phyloP scores from a whole-genome alignment of 306 rosid genomes.

The Lithocarpus polystachyus region DNA sequence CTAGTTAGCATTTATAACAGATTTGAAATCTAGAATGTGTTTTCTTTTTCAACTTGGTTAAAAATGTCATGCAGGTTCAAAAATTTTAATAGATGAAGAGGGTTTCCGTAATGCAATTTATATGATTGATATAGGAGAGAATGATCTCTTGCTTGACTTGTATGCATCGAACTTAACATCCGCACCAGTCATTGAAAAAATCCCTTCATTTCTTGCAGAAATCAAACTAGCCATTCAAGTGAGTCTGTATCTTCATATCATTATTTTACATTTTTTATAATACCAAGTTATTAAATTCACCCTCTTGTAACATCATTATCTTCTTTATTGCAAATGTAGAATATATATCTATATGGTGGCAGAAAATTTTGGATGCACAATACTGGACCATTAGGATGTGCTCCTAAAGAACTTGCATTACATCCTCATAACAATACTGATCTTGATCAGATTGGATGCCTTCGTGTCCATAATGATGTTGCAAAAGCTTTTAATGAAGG shows the following conservation, averaged over 20 bases:
- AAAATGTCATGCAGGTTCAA: not conserved
- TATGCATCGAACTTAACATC: not conserved
- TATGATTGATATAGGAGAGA: not conserved
- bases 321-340: not conserved
- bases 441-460: constrained; percentile 7
- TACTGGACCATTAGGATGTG: constrained; percentile 8
- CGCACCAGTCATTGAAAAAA: not conserved
- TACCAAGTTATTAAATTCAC: not conserved
- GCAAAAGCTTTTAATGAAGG: not conserved
- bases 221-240: not conserved
- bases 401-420: constrained; percentile 1
- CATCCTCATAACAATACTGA: not conserved
- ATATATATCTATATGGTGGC: not conserved
- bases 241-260: not conserved
- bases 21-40: not conserved
- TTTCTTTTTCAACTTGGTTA: not conserved
- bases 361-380: constrained; percentile 10
- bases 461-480: not conserved
- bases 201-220: constrained; percentile 3
- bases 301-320: not conserved
- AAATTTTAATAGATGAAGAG: not conserved
- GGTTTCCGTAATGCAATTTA: not conserved
- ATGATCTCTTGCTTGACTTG: constrained; percentile 1
- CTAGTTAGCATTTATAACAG: not conserved
- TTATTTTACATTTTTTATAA: not conserved